Evolutionary conservation across 805 yeast species (phyloP).

Genomic region (Metschnikowia aberdeeniae): DNA sequence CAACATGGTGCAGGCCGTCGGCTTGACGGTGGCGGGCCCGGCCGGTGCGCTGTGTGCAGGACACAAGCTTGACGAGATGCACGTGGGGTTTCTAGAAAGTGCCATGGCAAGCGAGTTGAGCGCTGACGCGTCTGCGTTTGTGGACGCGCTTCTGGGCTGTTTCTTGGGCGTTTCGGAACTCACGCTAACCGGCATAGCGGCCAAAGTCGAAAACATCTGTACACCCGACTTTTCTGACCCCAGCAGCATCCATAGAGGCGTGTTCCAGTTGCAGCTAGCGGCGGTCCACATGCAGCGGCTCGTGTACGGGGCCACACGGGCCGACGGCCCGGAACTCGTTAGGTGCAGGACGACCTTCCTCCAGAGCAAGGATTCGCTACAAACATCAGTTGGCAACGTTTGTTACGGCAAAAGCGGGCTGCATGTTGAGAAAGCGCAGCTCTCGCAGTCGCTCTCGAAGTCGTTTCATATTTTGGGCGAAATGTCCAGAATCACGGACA

Average conservation of each 20-base stretch:
- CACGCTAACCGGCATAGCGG: neutral
- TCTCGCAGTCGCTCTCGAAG: conserved; percentile 22
- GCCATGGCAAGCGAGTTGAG: conserved; percentile 2
- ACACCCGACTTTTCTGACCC: conserved; percentile 2
- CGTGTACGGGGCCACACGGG: neutral
- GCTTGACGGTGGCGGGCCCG: conserved; percentile 7
- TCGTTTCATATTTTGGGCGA: conserved; percentile 22
- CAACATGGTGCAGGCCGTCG: neutral
- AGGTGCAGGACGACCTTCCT: conserved; percentile 10
- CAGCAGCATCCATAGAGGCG: conserved; percentile 14
- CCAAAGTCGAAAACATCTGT: conserved; percentile 1
- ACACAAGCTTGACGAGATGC: conserved; percentile 20
- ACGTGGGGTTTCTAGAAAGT: conserved; percentile 15
- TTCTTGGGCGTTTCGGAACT: neutral
- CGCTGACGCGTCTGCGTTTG: neutral
- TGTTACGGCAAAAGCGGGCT: conserved; percentile 9
- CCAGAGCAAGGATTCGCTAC: conserved; percentile 17
- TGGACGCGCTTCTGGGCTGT: conserved; percentile 1
- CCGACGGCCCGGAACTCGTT: conserved; percentile 6
- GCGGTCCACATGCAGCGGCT: neutral
- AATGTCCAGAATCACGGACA: conserved; percentile 19
- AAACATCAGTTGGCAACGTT: conserved; percentile 19
- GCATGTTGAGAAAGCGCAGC: conserved; percentile 17
- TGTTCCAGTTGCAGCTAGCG: conserved; percentile 18
- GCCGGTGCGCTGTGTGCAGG: conserved; percentile 6